These are phyloP conservation scores for Lotmaria passim DNA, from an alignment of 208 protist species.

Conservation along the genomic window DNA sequence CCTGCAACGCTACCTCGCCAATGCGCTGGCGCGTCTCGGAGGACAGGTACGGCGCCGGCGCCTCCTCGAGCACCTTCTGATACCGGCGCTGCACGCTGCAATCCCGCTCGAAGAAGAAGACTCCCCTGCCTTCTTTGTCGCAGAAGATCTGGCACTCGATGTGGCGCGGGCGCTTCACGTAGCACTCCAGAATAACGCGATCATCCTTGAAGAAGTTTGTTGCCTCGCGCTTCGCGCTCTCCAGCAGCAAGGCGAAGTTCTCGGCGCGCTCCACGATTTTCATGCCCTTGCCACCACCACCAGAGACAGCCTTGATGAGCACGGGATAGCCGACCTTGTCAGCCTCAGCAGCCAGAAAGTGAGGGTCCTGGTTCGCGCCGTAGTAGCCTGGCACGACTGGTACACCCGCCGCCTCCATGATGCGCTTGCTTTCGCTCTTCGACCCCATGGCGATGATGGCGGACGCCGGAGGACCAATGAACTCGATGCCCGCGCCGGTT, in stretches of 20 bases:
- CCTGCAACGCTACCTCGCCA: conserved; percentile 75
- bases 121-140: conserved; percentile 88
- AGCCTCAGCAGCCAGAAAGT: conserved; percentile 42
- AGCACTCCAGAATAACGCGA: conserved; percentile 93
- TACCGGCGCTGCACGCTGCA: conserved; percentile 96
- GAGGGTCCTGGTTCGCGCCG: conserved; percentile 42
- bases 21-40: conserved; percentile 71
- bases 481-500: conserved; percentile 77
- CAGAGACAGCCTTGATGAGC: conserved; percentile 97
- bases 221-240: conserved; percentile 91
- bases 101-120: conserved; percentile 95
- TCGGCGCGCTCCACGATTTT: conserved; percentile 91
- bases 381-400: conserved; percentile 37
- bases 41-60: conserved; percentile 74
- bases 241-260: conserved; percentile 88
- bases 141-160: conserved; percentile 95
- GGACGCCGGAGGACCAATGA: conserved; percentile 94
- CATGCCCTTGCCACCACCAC: conserved; percentile 55
- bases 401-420: conserved; percentile 77
- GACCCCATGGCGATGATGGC: conserved; percentile 95
- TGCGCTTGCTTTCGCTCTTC: conserved; percentile 92
- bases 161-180: conserved; percentile 87
- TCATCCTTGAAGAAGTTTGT: conserved; percentile 93
- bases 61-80: conserved; percentile 96
- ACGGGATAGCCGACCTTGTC: conserved; percentile 92